Conservation (phyloP, 2,329 filamentous ascomycete genomes). For the Fusarium buxicola region DNA sequence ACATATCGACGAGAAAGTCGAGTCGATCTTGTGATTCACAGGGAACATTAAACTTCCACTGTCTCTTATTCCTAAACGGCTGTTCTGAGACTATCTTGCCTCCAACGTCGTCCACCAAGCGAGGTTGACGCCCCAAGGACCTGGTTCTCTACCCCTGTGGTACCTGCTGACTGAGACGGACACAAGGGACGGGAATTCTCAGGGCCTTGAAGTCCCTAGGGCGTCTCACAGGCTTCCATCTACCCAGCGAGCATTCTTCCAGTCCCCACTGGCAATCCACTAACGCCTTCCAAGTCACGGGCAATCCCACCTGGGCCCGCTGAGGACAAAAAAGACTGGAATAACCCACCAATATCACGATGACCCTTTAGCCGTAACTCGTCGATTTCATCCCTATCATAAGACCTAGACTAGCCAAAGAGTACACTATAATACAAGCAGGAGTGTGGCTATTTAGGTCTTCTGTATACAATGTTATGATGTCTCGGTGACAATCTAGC, state of each 20-base stretch:
- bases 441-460: too few species aligned
- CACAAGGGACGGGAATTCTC: too few species aligned
- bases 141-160: conserved; percentile 9
- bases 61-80: not conserved
- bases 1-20: not conserved
- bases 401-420: too few species aligned
- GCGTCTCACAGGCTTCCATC: conserved; percentile 33
- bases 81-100: conserved; percentile 11
- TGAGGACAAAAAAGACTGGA: too few species aligned
- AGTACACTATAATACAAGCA: too few species aligned
- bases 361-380: too few species aligned
- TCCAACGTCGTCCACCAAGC: conserved; percentile 4
- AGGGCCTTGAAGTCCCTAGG: conserved; percentile 14
- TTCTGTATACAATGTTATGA: too few species aligned
- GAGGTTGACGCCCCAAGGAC: conserved; percentile 12
- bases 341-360: too few species aligned
- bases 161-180: conserved; percentile 9
- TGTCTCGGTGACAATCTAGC: too few species aligned
- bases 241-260: conserved; percentile 39
- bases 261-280: conserved; percentile 31
- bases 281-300: conserved; percentile 25
- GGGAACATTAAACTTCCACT: conserved; percentile 11
- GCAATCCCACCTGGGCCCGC: conserved; percentile 6
- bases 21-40: conserved; percentile 32
- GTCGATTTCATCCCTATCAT: too few species aligned